These are phyloP conservation scores for Colletotrichum sp. DNA, from an alignment of 2,329 filamentous ascomycete genomes.

Conservation along the genomic window DNA sequence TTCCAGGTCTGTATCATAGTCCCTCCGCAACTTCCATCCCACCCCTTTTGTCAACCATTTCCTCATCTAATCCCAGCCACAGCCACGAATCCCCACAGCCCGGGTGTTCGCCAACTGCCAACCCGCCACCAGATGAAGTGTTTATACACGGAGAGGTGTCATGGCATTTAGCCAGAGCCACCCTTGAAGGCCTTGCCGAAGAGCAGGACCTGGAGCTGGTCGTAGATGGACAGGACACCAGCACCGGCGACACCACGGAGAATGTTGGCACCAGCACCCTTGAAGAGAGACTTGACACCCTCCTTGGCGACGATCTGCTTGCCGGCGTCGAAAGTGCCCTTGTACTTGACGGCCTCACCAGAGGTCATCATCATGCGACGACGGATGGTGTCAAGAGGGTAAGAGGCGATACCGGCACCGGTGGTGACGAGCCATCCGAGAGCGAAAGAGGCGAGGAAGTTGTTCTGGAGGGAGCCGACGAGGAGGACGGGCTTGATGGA, in stretches of 20 bases:
- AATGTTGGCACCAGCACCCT: constrained; percentile 99
- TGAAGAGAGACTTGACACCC: constrained; percentile 99
- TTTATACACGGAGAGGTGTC: constrained; percentile 47
- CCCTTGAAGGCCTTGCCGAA: constrained; percentile 99
- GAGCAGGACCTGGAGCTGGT: constrained; percentile 98
- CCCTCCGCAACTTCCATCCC: constrained; percentile 54
- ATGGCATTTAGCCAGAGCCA: constrained; percentile 53
- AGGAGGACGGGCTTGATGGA: constrained; percentile 99
- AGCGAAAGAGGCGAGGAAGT: constrained; percentile 99
- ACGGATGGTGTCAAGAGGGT: constrained; percentile 99
- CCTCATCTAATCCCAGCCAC: constrained; percentile 27
- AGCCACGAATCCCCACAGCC: constrained; percentile 37
- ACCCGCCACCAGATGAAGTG: constrained; percentile 32
- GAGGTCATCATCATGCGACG: constrained; percentile 99
- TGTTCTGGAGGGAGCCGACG: constrained; percentile 88
- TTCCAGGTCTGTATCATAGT: constrained; percentile 40
- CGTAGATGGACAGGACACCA: constrained; percentile 99
- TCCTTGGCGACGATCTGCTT: constrained; percentile 97
- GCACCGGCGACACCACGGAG: constrained; percentile 99
- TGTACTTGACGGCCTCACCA: constrained; percentile 99
- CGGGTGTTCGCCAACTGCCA: constrained; percentile 34
- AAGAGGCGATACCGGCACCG: constrained; percentile 99
- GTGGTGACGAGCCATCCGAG: constrained; percentile 99
- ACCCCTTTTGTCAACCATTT: constrained; percentile 47
- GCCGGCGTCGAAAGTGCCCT: constrained; percentile 92